These are phyloP conservation scores for Papiliotrema nemorosa DNA, from an alignment of 1,284 basidiomycete species.

Conservation along the genomic window DNA sequence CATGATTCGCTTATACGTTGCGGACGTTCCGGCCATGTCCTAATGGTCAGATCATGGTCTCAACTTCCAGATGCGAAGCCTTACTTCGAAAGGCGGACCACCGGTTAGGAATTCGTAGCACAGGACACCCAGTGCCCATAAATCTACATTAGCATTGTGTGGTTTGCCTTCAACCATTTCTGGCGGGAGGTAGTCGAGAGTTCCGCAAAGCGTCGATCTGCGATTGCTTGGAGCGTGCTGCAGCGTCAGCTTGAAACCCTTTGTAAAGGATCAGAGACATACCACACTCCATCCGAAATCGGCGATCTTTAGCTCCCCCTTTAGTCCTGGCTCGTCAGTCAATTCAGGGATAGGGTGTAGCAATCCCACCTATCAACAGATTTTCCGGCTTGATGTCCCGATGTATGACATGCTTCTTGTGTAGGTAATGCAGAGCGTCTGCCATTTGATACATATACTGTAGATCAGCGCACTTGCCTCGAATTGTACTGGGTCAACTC, in stretches of 20 bases:
- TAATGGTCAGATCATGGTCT: too few relatives aligned
- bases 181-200: conserved; percentile 93
- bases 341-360: neutral
- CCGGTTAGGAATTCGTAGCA: conserved; percentile 94
- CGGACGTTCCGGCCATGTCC: conserved; percentile 60
- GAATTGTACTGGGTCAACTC: conserved; percentile 19
- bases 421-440: conserved; percentile 88
- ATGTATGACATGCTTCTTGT: conserved; percentile 96
- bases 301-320: conserved; percentile 96
- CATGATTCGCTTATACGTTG: conserved; percentile 73
- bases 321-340: conserved; percentile 54
- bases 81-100: conserved; percentile 81
- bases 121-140: conserved; percentile 96
- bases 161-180: conserved; percentile 90
- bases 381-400: conserved; percentile 99
- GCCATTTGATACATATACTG: conserved; percentile 98
- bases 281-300: conserved; percentile 97
- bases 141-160: conserved; percentile 57
- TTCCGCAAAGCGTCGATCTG: conserved; percentile 86
- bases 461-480: neutral
- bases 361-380: conserved; percentile 68
- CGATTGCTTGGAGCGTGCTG: conserved; percentile 77
- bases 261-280: conserved; percentile 5
- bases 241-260: neutral
- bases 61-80: too few relatives aligned